Evolutionary conservation across 202 grass and related monocot species (phyloP).

Genomic region (Hordeum pubiflorum): DNA sequence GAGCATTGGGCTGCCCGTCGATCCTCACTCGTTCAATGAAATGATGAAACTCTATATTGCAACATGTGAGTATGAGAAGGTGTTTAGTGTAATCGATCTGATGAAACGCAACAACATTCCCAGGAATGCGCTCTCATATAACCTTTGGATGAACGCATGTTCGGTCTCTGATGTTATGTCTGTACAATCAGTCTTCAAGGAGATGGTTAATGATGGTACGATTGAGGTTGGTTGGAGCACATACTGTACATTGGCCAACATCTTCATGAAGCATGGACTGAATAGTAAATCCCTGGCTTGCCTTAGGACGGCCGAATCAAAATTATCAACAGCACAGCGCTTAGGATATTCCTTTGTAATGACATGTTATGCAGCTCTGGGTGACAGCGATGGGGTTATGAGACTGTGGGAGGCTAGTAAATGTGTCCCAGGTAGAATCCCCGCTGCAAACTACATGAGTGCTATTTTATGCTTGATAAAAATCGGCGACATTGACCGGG

Average conservation of each 20-base stretch:
- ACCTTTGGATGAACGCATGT: constrained; percentile 67
- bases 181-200: constrained; percentile 43
- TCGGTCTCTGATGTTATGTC: constrained; percentile 37
- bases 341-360: constrained; percentile 71
- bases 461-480: constrained; percentile 54
- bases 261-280: constrained; percentile 43
- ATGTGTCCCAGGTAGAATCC: constrained; percentile 55
- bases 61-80: constrained; percentile 44
- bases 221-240: constrained; percentile 85
- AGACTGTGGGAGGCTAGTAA: constrained; percentile 72
- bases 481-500: constrained; percentile 49
- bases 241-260: constrained; percentile 61
- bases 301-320: constrained; percentile 61
- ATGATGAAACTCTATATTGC: constrained; percentile 74
- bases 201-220: constrained; percentile 61
- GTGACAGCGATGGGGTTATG: constrained; percentile 51
- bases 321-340: constrained; percentile 38
- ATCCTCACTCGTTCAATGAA: constrained; percentile 75
- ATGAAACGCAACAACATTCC: constrained; percentile 69
- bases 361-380: constrained; percentile 67
- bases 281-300: constrained; percentile 37
- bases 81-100: constrained; percentile 41
- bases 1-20: constrained; percentile 49
- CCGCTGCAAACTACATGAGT: constrained; percentile 57
- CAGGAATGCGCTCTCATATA: constrained; percentile 62